A percentile compares a stretch with the other conserved stretches of the same genome.
Evolutionary conservation across 805 yeast species (phyloP).

Genomic region (Cyberlindnera mycetangii): DNA sequence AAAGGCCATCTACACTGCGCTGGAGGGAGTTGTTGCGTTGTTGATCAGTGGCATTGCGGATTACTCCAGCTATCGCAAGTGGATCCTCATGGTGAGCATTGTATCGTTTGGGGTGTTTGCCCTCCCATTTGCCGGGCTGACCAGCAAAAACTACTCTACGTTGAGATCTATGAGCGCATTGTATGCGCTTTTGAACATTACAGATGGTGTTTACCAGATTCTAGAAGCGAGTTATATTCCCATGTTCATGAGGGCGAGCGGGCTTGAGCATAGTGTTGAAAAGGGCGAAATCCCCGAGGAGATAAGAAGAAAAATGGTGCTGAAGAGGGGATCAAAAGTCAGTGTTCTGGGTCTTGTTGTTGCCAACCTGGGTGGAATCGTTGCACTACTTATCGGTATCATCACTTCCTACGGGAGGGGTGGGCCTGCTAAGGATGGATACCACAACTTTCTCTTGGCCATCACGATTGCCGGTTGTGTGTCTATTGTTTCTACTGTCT

Average conservation of each 20-base stretch:
- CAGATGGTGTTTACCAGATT: slow-evolving; percentile 34
- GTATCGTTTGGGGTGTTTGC: slow-evolving; percentile 34
- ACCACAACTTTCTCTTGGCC: slow-evolving; percentile 36
- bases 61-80: slow-evolving; percentile 36
- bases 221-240: slow-evolving; percentile 41
- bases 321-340: slow-evolving; percentile 34
- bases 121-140: slow-evolving; percentile 35
- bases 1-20: slow-evolving; percentile 35
- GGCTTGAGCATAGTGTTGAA: not conserved
- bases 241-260: slow-evolving; percentile 34
- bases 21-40: slow-evolving; percentile 37
- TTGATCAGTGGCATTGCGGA: slow-evolving; percentile 40
- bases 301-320: slow-evolving; percentile 25
- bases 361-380: slow-evolving; percentile 38
- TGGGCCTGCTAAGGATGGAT: slow-evolving; percentile 28
- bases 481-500: slow-evolving; percentile 30
- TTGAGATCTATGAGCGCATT: slow-evolving; percentile 31
- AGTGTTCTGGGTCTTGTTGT: slow-evolving; percentile 37
- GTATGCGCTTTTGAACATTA: slow-evolving; percentile 32
- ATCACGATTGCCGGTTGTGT: slow-evolving; percentile 38
- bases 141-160: slow-evolving; percentile 20
- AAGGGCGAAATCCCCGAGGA: slow-evolving; percentile 22
- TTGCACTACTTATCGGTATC: slow-evolving; percentile 37
- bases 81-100: slow-evolving; percentile 33
- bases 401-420: slow-evolving; percentile 34